A percentile compares a stretch with the other conserved stretches of the same genome.
Evolutionary conservation across 1,139 yeast genomes (phyloP).

Genomic region (Pichia kudriavzevii): DNA sequence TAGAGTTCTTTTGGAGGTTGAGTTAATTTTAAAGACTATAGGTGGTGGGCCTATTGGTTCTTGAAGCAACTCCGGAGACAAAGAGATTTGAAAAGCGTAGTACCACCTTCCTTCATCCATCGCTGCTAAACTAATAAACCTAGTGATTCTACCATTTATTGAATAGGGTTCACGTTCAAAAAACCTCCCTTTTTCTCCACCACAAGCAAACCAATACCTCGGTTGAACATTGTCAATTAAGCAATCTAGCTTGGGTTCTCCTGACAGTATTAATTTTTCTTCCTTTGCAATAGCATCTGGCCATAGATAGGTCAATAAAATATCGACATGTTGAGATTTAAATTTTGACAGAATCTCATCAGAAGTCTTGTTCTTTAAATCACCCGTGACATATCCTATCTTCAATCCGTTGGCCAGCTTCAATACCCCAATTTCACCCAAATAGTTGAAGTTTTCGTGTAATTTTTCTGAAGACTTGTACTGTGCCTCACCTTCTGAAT

Average conservation of each 20-base stretch:
- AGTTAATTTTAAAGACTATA: neutral
- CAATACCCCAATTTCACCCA: conserved; percentile 33
- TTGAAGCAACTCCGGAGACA: neutral
- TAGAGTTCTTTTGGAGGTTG: conserved; percentile 5
- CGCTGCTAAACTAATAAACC: conserved; percentile 58
- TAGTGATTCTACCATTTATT: conserved; percentile 33
- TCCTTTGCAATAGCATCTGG: conserved; percentile 42
- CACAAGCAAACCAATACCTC: conserved; percentile 57
- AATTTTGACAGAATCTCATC: conserved; percentile 19
- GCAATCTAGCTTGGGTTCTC: conserved; percentile 36
- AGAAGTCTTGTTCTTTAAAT: conserved; percentile 16
- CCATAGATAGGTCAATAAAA: conserved; percentile 56
- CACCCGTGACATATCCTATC: conserved; percentile 37
- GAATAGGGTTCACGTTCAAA: conserved; percentile 51
- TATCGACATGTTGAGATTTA: conserved; percentile 35
- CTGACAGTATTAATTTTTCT: conserved; percentile 35
- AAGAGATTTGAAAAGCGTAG: conserved; percentile 52
- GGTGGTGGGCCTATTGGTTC: neutral
- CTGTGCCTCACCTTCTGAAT: conserved; percentile 15
- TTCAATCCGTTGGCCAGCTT: conserved; percentile 39
- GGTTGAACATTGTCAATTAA: conserved; percentile 43
- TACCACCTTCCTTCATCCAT: conserved; percentile 61
- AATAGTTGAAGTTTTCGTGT: conserved; percentile 5
- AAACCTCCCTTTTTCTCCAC: conserved; percentile 41
- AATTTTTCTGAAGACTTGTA: neutral